phyloP scores from a whole-genome alignment of 169 alveolate genomes.

The Amoebophrya sp. region DNA sequence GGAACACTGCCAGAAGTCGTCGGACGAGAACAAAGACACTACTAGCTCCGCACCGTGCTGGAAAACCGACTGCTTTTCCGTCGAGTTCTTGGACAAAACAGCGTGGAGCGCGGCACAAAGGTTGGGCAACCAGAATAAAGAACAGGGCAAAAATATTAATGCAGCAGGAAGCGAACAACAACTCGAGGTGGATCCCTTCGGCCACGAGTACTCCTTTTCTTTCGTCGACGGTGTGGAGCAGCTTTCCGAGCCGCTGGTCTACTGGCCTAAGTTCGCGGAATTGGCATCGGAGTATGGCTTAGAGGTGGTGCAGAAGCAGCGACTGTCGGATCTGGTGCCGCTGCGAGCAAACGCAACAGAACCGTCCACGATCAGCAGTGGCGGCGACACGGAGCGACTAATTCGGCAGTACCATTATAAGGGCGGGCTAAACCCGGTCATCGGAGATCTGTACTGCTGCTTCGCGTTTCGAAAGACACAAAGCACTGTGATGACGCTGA shows the following conservation, averaged over 20 bases:
- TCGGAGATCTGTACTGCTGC: background rate
- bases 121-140: background rate
- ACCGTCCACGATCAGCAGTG: background rate
- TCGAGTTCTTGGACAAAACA: background rate
- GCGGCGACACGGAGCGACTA: background rate
- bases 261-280: background rate
- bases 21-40: background rate
- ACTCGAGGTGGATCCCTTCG: background rate
- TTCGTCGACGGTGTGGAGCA: background rate
- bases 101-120: background rate
- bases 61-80: background rate
- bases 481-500: background rate
- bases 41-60: background rate
- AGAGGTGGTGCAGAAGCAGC: background rate
- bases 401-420: background rate
- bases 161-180: no score
- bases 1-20: background rate
- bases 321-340: background rate
- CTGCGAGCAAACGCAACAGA: no score
- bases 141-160: no score
- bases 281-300: background rate
- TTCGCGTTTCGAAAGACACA: background rate
- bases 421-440: background rate
- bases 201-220: background rate
- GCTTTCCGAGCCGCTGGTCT: background rate